Conservation (phyloP, 2,329 filamentous ascomycete species). For the Epichloe aotearoae region DNA sequence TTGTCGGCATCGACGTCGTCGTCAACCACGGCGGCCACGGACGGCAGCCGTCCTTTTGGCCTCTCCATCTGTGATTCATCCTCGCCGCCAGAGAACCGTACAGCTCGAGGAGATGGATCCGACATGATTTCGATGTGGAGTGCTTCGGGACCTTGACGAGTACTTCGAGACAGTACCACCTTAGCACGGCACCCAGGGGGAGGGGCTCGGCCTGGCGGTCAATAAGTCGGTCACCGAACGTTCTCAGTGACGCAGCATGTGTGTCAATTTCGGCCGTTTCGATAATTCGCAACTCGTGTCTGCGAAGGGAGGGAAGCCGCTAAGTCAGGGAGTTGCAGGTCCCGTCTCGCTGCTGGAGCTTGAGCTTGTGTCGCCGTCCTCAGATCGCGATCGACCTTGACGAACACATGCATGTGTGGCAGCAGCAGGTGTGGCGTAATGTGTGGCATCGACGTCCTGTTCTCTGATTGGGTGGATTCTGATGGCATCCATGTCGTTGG, state of each 20-base stretch:
- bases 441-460: neutral
- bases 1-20: conserved; percentile 15
- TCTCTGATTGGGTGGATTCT: neutral
- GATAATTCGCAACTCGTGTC: neutral
- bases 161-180: neutral
- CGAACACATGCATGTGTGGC: neutral
- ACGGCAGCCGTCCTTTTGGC: conserved; percentile 24
- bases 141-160: neutral
- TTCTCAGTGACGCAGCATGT: neutral
- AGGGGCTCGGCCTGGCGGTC: conserved; percentile 5
- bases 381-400: neutral
- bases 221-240: conserved; percentile 1
- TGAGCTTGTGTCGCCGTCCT: neutral
- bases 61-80: conserved; percentile 30
- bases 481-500: neutral
- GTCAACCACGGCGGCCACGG: conserved; percentile 7
- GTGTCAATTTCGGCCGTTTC: neutral
- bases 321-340: no score
- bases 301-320: no score
- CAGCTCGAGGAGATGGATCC: conserved; percentile 40
- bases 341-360: neutral
- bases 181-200: conserved; percentile 1
- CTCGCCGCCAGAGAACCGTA: conserved; percentile 41
- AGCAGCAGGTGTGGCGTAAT: neutral
- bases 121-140: conserved; percentile 15